phyloP scores from a whole-genome alignment of 805 yeast species.

The Sugiyamaella smithiae region DNA sequence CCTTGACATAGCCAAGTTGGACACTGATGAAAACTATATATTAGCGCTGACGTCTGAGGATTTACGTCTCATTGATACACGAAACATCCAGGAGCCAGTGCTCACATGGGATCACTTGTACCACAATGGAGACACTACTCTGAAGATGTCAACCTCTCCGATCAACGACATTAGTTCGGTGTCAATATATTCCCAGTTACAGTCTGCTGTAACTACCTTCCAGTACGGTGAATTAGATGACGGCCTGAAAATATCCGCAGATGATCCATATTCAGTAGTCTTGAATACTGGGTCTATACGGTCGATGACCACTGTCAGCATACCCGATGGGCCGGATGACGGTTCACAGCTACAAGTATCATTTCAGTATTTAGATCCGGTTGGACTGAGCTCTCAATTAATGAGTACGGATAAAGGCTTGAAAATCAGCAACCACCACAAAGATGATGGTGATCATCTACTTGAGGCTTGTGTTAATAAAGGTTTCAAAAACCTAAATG shows the following conservation, averaged over 20 bases:
- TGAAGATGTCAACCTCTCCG: conserved; percentile 39
- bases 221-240: conserved; percentile 36
- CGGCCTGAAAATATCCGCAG: conserved; percentile 38
- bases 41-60: conserved; percentile 67
- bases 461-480: no score
- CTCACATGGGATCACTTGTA: conserved; percentile 75
- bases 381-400: neutral
- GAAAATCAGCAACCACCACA: no score
- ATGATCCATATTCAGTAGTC: conserved; percentile 41
- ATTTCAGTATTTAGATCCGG: neutral
- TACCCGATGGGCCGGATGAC: neutral
- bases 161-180: conserved; percentile 25
- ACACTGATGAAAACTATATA: conserved; percentile 35
- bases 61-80: conserved; percentile 48
- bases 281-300: conserved; percentile 6
- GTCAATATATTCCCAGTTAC: conserved; percentile 32
- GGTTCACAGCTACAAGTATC: neutral
- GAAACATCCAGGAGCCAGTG: conserved; percentile 42
- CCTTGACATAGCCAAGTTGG: conserved; percentile 15
- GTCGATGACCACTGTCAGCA: neutral
- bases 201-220: conserved; percentile 36
- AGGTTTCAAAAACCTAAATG: no score
- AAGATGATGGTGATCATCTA: no score
- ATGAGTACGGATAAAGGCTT: neutral
- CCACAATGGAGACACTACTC: conserved; percentile 52